Percentiles rank a stretch among this genome's conserved stretches.
Evolutionary conservation across 352 stramenopile genomes (phyloP).

Genomic region (Globisporangium megalacanthum): DNA sequence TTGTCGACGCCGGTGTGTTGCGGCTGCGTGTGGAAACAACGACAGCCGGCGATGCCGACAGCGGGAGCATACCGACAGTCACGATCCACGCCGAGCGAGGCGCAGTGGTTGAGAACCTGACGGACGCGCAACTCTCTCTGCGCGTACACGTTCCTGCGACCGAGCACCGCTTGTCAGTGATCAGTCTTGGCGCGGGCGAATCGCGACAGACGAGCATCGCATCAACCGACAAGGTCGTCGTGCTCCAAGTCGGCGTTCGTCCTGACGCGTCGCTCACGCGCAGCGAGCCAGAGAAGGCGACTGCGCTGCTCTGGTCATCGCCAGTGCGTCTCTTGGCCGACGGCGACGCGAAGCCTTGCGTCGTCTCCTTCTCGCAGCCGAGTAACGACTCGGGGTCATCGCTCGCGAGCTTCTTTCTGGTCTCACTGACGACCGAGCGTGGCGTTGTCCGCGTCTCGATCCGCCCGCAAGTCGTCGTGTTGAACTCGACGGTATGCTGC

Average conservation of each 20-base stretch:
- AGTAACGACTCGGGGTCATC: not conserved
- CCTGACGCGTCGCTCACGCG: not conserved
- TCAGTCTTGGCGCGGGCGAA: constrained; percentile 2
- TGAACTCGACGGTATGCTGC: constrained; percentile 49
- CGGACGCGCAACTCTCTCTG: constrained; percentile 2
- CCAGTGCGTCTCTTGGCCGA: constrained; percentile 8
- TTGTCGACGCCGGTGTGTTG: constrained; percentile 28
- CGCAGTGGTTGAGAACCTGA: constrained; percentile 10
- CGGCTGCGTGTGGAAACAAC: constrained; percentile 17
- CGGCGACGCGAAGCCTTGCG: constrained; percentile 14
- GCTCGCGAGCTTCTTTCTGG: constrained; percentile 22
- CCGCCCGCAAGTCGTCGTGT: constrained; percentile 41
- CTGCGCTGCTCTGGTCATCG: constrained; percentile 13
- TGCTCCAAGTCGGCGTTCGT: constrained; percentile 10
- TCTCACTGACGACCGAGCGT: constrained; percentile 29
- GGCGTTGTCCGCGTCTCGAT: constrained; percentile 33
- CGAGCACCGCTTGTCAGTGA: not conserved
- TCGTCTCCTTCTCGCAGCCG: constrained; percentile 10
- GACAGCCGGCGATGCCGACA: constrained; percentile 1
- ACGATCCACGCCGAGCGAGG: constrained; percentile 24
- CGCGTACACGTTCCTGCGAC: constrained; percentile 7
- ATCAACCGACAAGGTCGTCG: constrained; percentile 9
- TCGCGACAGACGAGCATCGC: constrained; percentile 8
- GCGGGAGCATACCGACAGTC: constrained; percentile 21
- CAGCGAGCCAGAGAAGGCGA: not conserved